These are phyloP conservation scores for Colletotrichum tofieldiae DNA, from an alignment of 2,329 filamentous ascomycete species.

Conservation along the genomic window DNA sequence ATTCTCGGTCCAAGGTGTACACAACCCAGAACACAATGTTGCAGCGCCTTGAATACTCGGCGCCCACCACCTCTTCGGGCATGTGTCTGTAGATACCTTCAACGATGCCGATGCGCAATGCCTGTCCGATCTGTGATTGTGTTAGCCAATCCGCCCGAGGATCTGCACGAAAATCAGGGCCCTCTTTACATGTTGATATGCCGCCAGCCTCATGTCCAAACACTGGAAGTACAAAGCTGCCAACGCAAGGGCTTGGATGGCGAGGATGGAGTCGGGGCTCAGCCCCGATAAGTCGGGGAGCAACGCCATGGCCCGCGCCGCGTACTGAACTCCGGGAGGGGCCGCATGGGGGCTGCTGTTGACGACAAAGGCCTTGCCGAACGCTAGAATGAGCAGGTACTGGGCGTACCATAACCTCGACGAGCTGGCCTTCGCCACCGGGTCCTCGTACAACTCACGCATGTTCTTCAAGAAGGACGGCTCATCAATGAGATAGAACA, in stretches of 20 bases:
- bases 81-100: conserved; percentile 47
- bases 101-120: conserved; percentile 51
- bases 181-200: conserved; percentile 56
- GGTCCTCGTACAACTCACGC: conserved; percentile 46
- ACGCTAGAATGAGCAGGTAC: conserved; percentile 52
- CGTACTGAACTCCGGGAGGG: conserved; percentile 56
- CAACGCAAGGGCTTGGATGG: conserved; percentile 54
- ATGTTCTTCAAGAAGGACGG: conserved; percentile 43
- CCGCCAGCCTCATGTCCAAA: conserved; percentile 57
- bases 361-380: conserved; percentile 51
- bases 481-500: conserved; percentile 47
- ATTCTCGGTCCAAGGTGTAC: conserved; percentile 41
- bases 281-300: conserved; percentile 55
- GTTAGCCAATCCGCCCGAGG: conserved; percentile 30
- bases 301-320: conserved; percentile 56
- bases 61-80: conserved; percentile 41
- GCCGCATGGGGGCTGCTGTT: conserved; percentile 47
- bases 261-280: conserved; percentile 49
- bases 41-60: conserved; percentile 40
- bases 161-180: conserved; percentile 37
- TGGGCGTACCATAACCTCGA: conserved; percentile 51
- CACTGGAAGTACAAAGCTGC: conserved; percentile 58
- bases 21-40: conserved; percentile 44
- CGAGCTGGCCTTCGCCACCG: conserved; percentile 41
- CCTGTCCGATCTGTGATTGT: conserved; percentile 50